Evolutionary conservation across 805 yeast species (phyloP).

Genomic region (Saccharomyces paradoxus): DNA sequence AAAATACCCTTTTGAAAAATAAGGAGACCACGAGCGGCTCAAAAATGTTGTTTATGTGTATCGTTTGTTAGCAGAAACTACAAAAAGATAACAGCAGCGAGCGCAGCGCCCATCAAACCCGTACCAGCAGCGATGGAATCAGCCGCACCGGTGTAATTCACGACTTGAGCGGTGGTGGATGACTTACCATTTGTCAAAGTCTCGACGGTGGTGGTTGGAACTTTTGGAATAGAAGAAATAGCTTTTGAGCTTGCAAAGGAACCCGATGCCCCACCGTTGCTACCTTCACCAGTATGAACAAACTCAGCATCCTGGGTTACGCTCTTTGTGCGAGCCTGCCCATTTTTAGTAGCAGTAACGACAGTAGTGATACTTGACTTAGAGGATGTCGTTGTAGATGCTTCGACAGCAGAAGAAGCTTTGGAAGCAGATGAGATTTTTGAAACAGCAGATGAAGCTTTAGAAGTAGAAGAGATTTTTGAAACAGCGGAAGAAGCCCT

Average conservation of each 20-base stretch:
- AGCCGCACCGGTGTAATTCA: slow-evolving; percentile 6
- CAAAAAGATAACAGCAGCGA: slow-evolving; percentile 1
- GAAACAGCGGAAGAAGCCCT: background rate
- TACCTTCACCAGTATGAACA: slow-evolving; percentile 1
- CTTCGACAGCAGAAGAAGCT: background rate
- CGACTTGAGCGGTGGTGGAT: slow-evolving; percentile 1
- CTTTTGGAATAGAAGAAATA: background rate
- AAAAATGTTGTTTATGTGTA: no score
- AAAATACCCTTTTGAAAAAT: no score
- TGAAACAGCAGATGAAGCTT: background rate
- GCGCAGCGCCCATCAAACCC: slow-evolving; percentile 6
- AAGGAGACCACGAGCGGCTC: no score
- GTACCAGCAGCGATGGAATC: slow-evolving; percentile 4
- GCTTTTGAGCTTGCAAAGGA: background rate
- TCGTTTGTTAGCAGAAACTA: background rate
- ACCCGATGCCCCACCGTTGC: background rate
- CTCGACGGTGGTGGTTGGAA: background rate
- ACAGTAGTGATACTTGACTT: background rate
- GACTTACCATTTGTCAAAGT: background rate
- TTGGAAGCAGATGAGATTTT: background rate
- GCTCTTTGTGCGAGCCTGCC: slow-evolving; percentile 1
- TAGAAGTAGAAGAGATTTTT: background rate
- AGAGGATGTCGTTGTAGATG: background rate
- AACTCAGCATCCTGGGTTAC: background rate
- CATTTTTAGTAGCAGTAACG: background rate